phyloP scores from a whole-genome alignment of 106 monocot genomes.

The Acorus gramineus region DNA sequence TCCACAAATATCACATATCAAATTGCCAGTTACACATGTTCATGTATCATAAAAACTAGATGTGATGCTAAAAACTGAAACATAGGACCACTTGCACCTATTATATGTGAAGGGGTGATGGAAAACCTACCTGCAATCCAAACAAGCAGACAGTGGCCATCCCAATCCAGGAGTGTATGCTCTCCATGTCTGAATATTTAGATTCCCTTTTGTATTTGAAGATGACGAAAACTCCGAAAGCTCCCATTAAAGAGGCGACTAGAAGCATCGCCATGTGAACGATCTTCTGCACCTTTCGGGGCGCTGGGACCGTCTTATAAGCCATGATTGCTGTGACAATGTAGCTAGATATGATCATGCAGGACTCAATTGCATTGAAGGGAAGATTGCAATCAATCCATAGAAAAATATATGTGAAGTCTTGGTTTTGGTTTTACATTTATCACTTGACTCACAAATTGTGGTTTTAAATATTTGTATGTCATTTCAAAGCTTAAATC shows the following conservation, averaged over 20 bases:
- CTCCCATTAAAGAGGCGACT: constrained; percentile 42
- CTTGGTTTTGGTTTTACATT: no score
- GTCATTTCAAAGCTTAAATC: no score
- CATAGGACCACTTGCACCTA: not conserved
- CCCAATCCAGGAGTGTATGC: constrained; percentile 83
- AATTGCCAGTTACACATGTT: no score
- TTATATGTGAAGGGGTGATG: not conserved
- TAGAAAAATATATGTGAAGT: no score
- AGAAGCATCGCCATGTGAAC: constrained; percentile 58
- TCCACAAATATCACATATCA: no score
- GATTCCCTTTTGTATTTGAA: constrained; percentile 44
- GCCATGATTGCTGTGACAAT: constrained; percentile 61
- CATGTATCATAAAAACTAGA: not conserved
- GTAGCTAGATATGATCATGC: not conserved
- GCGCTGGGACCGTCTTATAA: constrained; percentile 41
- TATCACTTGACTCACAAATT: no score
- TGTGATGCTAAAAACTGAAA: not conserved
- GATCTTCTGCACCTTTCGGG: constrained; percentile 28
- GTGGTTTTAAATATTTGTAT: no score
- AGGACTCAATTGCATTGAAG: no score
- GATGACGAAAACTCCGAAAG: constrained; percentile 39
- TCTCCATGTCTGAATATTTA: constrained; percentile 31
- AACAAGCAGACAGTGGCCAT: constrained; percentile 60
- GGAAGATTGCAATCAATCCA: no score
- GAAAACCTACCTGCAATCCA: constrained; percentile 46